A percentile compares a stretch with the other conserved stretches of the same genome.
Conservation (phyloP, 108 stramenopile genomes). For the Aurantiochytrium sp. region DNA sequence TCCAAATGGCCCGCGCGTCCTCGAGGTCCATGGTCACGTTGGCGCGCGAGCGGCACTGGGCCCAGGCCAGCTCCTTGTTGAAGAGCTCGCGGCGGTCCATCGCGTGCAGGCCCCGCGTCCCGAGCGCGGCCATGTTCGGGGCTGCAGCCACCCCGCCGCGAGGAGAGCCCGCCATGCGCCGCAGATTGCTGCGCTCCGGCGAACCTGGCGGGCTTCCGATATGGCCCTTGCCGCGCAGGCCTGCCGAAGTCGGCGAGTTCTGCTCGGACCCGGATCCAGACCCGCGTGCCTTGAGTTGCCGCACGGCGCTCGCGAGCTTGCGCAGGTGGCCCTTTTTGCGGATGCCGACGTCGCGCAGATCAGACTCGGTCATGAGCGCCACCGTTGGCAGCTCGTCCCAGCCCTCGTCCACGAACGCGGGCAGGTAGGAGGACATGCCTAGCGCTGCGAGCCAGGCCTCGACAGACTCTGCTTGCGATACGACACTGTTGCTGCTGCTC, state of each 20-base stretch:
- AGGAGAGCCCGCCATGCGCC: neutral
- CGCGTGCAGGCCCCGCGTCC: neutral
- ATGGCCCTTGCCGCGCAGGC: neutral
- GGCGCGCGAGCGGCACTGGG: neutral
- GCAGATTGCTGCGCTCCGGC: neutral
- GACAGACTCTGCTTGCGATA: neutral
- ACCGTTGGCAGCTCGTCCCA: constrained; percentile 11
- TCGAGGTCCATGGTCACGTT: constrained; percentile 11
- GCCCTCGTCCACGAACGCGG: neutral
- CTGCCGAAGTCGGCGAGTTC: neutral
- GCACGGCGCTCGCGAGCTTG: neutral
- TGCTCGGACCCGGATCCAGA: neutral
- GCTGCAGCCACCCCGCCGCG: neutral
- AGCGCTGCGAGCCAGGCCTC: neutral
- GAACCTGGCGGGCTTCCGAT: neutral
- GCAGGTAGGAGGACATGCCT: neutral
- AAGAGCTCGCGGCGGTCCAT: neutral
- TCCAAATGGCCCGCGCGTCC: constrained; percentile 14
- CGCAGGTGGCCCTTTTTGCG: constrained; percentile 4
- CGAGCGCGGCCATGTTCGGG: neutral
- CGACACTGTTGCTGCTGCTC: no score
- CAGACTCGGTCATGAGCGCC: neutral
- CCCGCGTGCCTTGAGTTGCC: neutral
- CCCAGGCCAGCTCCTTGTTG: constrained; percentile 18
- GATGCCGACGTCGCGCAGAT: neutral